These are phyloP conservation scores for Raffaelea ambrosiae DNA, from an alignment of 2,329 filamentous ascomycete genomes.

Conservation along the genomic window DNA sequence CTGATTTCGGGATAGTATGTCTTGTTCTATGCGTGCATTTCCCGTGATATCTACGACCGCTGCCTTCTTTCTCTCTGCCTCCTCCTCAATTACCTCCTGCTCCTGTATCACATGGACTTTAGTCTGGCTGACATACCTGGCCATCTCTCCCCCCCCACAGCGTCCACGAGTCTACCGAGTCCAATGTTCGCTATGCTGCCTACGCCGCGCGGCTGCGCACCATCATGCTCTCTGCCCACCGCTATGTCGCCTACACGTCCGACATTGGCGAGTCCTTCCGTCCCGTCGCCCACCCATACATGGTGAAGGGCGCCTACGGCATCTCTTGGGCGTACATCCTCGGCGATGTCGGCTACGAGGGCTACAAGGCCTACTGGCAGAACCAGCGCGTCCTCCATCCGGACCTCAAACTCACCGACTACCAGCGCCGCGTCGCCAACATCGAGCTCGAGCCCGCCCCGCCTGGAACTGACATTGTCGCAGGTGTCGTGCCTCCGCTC, in stretches of 20 bases:
- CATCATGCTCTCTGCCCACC: constrained; percentile 80
- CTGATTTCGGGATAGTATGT: constrained; percentile 72
- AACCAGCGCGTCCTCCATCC: constrained; percentile 73
- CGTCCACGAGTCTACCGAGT: constrained; percentile 72
- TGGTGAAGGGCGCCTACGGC: constrained; percentile 77
- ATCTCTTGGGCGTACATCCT: constrained; percentile 88
- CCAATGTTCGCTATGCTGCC: constrained; percentile 80
- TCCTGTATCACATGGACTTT: no score
- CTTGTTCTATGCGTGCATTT: neutral
- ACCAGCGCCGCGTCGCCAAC: constrained; percentile 40
- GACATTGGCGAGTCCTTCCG: constrained; percentile 96
- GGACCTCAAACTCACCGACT: constrained; percentile 44
- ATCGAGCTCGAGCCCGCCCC: constrained; percentile 21
- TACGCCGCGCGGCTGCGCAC: constrained; percentile 82
- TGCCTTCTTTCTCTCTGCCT: neutral
- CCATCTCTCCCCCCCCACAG: constrained; percentile 28
- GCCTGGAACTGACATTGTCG: constrained; percentile 11
- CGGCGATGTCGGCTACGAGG: constrained; percentile 86
- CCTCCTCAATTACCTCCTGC: neutral
- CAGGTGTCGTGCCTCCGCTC: constrained; percentile 53
- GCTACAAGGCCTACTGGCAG: constrained; percentile 86
- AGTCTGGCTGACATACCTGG: neutral
- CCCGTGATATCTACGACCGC: no score
- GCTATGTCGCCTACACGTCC: constrained; percentile 94
- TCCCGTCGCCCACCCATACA: constrained; percentile 76